phyloP scores from a whole-genome alignment of 148 eudicot species.

The Amaranthus cruentus region DNA sequence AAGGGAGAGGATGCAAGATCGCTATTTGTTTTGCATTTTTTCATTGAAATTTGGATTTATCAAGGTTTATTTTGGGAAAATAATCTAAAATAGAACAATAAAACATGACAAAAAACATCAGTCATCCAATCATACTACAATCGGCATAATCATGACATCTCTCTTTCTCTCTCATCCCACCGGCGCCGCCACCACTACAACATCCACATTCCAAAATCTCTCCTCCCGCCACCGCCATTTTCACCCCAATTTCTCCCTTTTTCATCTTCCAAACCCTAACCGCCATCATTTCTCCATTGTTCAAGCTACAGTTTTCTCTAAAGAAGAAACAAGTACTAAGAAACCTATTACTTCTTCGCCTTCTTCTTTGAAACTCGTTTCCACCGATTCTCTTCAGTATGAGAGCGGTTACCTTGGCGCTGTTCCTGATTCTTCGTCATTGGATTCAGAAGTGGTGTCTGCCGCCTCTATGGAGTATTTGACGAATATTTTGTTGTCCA shows the following conservation, averaged over 20 bases:
- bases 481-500: slow-evolving; percentile 55
- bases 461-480: slow-evolving; percentile 54
- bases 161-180: not conserved
- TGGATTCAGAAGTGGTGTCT: not conserved
- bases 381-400: slow-evolving; percentile 53
- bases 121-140: too few relatives aligned
- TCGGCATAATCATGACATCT: not conserved
- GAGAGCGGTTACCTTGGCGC: slow-evolving; percentile 53
- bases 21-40: too few relatives aligned
- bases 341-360: not conserved
- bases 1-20: too few relatives aligned
- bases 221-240: not conserved
- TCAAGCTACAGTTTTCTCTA: not conserved
- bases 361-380: slow-evolving; percentile 22
- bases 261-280: not conserved
- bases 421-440: slow-evolving; percentile 28
- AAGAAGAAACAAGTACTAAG: too few relatives aligned
- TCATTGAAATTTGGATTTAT: too few relatives aligned
- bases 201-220: not conserved
- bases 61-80: too few relatives aligned
- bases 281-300: not conserved
- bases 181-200: not conserved
- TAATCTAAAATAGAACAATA: too few relatives aligned
- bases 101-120: too few relatives aligned
- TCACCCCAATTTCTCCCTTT: not conserved